These are phyloP conservation scores for Lophiostoma macrostomum DNA, from an alignment of 495 filamentous ascomycete genomes.

Conservation along the genomic window DNA sequence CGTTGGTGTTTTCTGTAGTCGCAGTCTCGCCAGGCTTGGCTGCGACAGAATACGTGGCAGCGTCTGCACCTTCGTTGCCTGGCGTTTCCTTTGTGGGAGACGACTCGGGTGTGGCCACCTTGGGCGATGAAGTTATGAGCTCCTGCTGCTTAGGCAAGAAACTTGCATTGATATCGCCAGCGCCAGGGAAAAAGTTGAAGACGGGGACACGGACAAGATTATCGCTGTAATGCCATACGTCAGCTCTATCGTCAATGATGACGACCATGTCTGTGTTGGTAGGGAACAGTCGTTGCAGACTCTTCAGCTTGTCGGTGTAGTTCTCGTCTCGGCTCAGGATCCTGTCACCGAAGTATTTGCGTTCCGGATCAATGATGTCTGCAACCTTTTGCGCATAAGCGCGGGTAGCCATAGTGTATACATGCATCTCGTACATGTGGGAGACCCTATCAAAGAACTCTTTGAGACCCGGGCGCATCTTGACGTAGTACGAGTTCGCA, in stretches of 20 bases:
- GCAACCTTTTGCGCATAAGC: constrained; percentile 91
- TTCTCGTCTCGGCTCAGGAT: constrained; percentile 97
- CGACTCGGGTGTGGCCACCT: background rate
- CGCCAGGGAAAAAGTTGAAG: constrained; percentile 97
- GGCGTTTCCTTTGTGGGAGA: background rate
- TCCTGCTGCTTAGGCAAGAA: constrained; percentile 76
- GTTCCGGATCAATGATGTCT: constrained; percentile 85
- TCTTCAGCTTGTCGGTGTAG: constrained; percentile 86
- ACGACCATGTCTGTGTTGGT: constrained; percentile 99
- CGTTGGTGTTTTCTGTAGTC: constrained; percentile 31
- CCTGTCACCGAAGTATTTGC: constrained; percentile 86
- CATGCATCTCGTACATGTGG: constrained; percentile 86
- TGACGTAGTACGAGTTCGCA: constrained; percentile 91
- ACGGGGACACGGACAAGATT: constrained; percentile 93
- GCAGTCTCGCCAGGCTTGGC: constrained; percentile 31
- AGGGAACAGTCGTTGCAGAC: constrained; percentile 85
- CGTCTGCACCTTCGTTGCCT: constrained; percentile 5
- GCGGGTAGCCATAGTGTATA: constrained; percentile 98
- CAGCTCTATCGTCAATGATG: constrained; percentile 95
- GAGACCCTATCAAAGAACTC: constrained; percentile 78
- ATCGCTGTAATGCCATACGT: constrained; percentile 94
- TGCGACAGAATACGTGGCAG: constrained; percentile 13
- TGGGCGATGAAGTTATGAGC: constrained; percentile 7
- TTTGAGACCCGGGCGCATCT: constrained; percentile 87
- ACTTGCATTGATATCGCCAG: constrained; percentile 98